Percentiles rank a stretch among this genome's conserved stretches.
Conservation (phyloP, 2,329 filamentous ascomycete species). For the Botrytis squamosa region DNA sequence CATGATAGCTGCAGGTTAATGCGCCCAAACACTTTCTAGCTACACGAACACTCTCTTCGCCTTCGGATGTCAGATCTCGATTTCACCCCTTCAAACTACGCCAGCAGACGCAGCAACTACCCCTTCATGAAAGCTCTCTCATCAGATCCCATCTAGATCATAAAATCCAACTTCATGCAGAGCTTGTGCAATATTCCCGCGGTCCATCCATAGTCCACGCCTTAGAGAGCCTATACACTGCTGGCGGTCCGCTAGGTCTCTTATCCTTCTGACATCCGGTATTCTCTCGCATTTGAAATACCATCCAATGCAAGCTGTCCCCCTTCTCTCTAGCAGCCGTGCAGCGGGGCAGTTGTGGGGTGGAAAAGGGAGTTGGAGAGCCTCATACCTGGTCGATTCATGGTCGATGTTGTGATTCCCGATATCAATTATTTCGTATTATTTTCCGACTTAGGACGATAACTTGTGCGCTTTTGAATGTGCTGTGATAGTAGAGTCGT, state of each 20-base stretch:
- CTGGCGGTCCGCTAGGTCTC: background rate
- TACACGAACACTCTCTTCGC: background rate
- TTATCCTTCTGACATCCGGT: background rate
- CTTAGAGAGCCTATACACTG: background rate
- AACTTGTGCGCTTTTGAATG: constrained; percentile 16
- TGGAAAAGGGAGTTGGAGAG: constrained; percentile 28
- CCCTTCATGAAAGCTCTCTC: constrained; percentile 6
- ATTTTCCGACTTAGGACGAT: background rate
- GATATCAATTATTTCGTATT: background rate
- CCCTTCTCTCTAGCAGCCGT: constrained; percentile 21
- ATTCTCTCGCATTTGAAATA: background rate
- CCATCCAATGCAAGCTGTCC: constrained; percentile 12
- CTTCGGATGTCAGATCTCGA: background rate
- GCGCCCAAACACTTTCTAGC: constrained; percentile 9
- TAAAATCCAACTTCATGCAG: constrained; percentile 4
- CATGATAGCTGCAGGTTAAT: background rate
- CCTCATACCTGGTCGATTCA: constrained; percentile 41
- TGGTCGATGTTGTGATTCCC: constrained; percentile 24
- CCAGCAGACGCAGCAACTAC: background rate
- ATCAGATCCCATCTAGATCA: background rate
- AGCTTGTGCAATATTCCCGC: background rate
- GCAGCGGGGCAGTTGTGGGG: constrained; percentile 35
- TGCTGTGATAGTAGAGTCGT: constrained; percentile 11
- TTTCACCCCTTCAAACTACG: background rate
- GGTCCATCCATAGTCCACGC: background rate